Evolutionary conservation across 441 rosid genomes (phyloP).

Genomic region (Breynia disticha): DNA sequence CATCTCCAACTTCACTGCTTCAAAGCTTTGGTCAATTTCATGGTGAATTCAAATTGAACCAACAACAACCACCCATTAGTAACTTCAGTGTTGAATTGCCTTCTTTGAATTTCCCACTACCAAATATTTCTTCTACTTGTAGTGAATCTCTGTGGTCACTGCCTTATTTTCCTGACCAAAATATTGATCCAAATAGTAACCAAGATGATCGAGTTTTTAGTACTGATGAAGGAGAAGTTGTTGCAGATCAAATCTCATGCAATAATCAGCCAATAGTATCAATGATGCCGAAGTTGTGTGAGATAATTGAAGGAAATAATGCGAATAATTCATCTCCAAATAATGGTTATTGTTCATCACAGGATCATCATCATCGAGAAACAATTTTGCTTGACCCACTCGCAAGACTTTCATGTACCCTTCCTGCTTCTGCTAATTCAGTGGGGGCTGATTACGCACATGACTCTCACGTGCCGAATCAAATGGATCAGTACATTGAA

Average conservation of each 20-base stretch:
- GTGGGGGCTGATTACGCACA: constrained; percentile 18
- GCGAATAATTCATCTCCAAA: constrained; percentile 18
- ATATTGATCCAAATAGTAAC: constrained; percentile 16
- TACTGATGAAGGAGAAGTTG: constrained; percentile 1
- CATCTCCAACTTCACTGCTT: constrained; percentile 32
- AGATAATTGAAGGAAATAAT: constrained; percentile 41
- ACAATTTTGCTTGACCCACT: constrained; percentile 21
- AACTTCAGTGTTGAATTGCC: constrained; percentile 20
- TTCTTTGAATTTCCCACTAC: constrained; percentile 10
- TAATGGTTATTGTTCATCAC: background rate
- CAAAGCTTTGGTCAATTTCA: constrained; percentile 31
- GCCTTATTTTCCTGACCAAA: constrained; percentile 26
- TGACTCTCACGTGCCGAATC: constrained; percentile 24
- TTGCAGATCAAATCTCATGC: constrained; percentile 6
- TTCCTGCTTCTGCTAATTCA: too few relatives aligned
- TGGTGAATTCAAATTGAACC: constrained; percentile 32
- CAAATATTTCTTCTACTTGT: constrained; percentile 2
- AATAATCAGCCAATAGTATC: constrained; percentile 5
- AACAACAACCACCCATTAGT: background rate
- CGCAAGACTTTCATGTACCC: too few relatives aligned
- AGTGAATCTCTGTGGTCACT: constrained; percentile 32
- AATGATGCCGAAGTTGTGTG: constrained; percentile 43
- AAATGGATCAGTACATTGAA: constrained; percentile 44
- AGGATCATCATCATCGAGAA: background rate
- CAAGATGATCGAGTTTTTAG: constrained; percentile 26